phyloP scores from a whole-genome alignment of 805 yeast species.

The Lipomyces starkeyi region DNA sequence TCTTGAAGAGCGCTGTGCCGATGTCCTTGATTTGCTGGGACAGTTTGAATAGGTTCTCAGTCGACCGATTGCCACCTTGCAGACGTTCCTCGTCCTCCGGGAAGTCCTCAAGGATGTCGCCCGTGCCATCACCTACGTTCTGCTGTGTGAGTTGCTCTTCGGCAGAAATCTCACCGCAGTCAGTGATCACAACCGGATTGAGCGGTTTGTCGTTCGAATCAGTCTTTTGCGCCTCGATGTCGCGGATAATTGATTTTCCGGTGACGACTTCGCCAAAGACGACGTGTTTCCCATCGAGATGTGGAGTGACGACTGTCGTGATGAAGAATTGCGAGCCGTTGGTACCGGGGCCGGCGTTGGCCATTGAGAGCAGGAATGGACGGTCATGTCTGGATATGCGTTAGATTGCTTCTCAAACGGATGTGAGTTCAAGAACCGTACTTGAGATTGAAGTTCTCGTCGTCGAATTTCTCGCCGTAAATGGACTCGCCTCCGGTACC shows the following conservation, averaged over 20 bases:
- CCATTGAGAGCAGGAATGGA: conserved; percentile 94
- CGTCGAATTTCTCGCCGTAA: conserved; percentile 86
- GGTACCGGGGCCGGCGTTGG: conserved; percentile 94
- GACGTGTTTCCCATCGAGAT: conserved; percentile 93
- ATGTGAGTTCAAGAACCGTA: conserved; percentile 2
- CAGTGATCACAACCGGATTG: conserved; percentile 70
- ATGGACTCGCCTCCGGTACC: conserved; percentile 80
- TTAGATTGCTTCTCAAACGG: not conserved
- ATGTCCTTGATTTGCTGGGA: conserved; percentile 69
- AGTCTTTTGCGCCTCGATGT: conserved; percentile 73
- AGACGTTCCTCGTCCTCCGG: conserved; percentile 74
- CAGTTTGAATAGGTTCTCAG: conserved; percentile 70
- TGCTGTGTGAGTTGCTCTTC: conserved; percentile 52
- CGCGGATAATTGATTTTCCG: conserved; percentile 50
- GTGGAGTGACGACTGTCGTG: conserved; percentile 92
- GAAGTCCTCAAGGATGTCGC: conserved; percentile 78
- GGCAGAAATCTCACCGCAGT: conserved; percentile 74
- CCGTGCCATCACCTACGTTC: conserved; percentile 69
- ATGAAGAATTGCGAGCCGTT: conserved; percentile 96
- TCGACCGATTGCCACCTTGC: conserved; percentile 54
- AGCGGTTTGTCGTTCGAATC: conserved; percentile 73
- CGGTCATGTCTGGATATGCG: conserved; percentile 64
- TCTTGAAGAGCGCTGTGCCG: conserved; percentile 79
- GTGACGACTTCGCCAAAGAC: conserved; percentile 87
- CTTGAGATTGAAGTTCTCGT: conserved; percentile 69